These are phyloP conservation scores for Saturnispora sekii DNA, from an alignment of 805 yeast genomes.

Conservation along the genomic window DNA sequence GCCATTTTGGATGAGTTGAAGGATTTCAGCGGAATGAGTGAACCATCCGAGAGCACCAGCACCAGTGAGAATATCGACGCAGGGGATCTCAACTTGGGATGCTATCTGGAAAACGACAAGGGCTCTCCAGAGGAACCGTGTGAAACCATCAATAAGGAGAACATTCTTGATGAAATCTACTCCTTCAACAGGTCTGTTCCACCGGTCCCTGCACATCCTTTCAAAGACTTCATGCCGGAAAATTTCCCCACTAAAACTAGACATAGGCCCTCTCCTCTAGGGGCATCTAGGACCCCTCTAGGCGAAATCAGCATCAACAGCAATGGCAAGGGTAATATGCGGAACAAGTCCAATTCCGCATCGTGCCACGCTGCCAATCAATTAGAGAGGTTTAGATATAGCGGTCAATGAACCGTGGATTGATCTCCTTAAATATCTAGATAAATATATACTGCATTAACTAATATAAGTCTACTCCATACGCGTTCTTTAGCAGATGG, in stretches of 20 bases:
- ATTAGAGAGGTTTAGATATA: not conserved
- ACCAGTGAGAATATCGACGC: slow-evolving; percentile 22
- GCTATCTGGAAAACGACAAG: not conserved
- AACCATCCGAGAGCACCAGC: slow-evolving; percentile 5
- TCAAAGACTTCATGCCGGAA: slow-evolving; percentile 5
- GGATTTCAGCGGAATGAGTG: not conserved
- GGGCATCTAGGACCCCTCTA: slow-evolving; percentile 3
- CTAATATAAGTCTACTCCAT: not conserved
- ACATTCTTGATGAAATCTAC: slow-evolving; percentile 12
- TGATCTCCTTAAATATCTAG: no score
- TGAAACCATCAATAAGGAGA: slow-evolving; percentile 6
- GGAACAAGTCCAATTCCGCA: not conserved
- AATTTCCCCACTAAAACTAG: slow-evolving; percentile 7
- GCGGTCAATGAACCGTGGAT: not conserved
- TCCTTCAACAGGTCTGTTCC: slow-evolving; percentile 5
- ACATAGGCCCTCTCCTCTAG: slow-evolving; percentile 10
- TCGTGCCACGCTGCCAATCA: not conserved
- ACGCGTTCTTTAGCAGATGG: slow-evolving; percentile 12
- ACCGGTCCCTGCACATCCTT: not conserved
- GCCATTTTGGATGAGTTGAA: slow-evolving; percentile 3
- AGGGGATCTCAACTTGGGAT: slow-evolving; percentile 6
- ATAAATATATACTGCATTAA: not conserved
- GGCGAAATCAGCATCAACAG: slow-evolving; percentile 2
- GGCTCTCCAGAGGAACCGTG: not conserved
- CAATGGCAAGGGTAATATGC: not conserved